These are phyloP conservation scores for Iris pallida DNA, from an alignment of 116 monocot species.

Conservation along the genomic window DNA sequence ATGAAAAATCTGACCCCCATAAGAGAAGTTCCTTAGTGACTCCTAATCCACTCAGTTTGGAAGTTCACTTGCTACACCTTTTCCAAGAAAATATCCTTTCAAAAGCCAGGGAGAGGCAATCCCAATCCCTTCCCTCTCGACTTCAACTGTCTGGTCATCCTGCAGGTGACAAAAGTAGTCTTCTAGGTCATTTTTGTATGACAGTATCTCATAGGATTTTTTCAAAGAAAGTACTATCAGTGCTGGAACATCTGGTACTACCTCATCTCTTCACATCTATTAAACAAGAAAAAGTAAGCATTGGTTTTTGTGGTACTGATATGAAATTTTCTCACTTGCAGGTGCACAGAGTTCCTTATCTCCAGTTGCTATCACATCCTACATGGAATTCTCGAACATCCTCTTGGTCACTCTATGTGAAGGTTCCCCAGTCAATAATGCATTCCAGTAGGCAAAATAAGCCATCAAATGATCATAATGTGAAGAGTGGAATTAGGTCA, in stretches of 20 bases:
- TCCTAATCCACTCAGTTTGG: conserved; percentile 58
- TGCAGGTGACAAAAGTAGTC: conserved; percentile 19
- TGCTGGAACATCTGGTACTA: conserved; percentile 70
- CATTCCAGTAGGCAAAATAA: conserved; percentile 31
- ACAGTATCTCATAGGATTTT: conserved; percentile 81
- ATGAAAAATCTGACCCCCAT: conserved; percentile 27
- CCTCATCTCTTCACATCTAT: conserved; percentile 5
- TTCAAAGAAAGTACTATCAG: conserved; percentile 59
- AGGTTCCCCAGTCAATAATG: conserved; percentile 60
- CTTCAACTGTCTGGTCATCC: conserved; percentile 26
- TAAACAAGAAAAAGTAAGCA: not conserved
- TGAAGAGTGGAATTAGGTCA: conserved; percentile 29
- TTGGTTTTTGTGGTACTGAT: not conserved
- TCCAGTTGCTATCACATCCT: conserved; percentile 69
- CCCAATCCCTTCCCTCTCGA: conserved; percentile 1
- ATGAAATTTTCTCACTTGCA: conserved; percentile 20
- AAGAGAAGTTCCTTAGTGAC: conserved; percentile 15
- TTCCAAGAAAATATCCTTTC: conserved; percentile 47
- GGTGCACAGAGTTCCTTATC: conserved; percentile 69
- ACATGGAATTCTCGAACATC: conserved; percentile 93
- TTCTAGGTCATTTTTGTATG: conserved; percentile 78
- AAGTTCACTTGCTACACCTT: conserved; percentile 66
- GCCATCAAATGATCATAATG: conserved; percentile 20
- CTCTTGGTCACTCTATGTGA: conserved; percentile 78
- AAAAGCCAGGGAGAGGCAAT: conserved; percentile 39